These are phyloP conservation scores for Aspergillus sojae DNA, from an alignment of 2,329 filamentous ascomycete species.

Conservation along the genomic window DNA sequence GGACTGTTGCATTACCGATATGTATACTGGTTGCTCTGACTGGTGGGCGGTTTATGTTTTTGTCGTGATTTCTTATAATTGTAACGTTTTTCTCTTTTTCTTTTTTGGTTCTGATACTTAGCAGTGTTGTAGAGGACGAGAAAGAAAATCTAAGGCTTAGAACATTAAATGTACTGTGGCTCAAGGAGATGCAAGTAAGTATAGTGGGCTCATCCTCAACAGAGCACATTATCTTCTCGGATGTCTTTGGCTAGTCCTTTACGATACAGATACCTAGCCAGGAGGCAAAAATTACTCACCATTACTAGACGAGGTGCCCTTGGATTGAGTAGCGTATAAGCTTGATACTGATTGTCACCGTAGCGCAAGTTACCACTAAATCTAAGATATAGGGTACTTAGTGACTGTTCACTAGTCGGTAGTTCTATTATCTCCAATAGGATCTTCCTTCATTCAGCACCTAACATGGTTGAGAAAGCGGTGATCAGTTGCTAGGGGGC, in stretches of 20 bases:
- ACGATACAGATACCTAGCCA: not conserved
- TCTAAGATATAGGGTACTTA: not conserved
- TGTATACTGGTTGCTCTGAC: constrained; percentile 13
- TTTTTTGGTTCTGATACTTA: not conserved
- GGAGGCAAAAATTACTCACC: not conserved
- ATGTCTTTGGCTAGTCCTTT: not conserved
- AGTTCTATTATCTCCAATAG: not conserved
- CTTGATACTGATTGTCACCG: too few relatives aligned
- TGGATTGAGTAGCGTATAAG: not conserved
- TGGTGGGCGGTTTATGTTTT: not conserved
- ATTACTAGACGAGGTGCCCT: not conserved
- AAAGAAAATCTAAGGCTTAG: not conserved
- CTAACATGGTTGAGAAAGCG: not conserved
- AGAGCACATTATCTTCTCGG: not conserved
- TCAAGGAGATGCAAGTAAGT: not conserved
- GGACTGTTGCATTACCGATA: constrained; percentile 7
- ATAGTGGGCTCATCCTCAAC: not conserved
- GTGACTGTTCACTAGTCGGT: not conserved
- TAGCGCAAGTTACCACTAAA: not conserved
- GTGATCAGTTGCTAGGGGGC: not conserved
- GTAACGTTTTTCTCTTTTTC: constrained; percentile 12
- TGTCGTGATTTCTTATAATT: not conserved
- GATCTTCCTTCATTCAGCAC: not conserved
- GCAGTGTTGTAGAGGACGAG: not conserved
- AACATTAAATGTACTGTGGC: not conserved